These are phyloP conservation scores for Syzygium malaccense DNA, from an alignment of 441 rosid genomes.

Conservation along the genomic window DNA sequence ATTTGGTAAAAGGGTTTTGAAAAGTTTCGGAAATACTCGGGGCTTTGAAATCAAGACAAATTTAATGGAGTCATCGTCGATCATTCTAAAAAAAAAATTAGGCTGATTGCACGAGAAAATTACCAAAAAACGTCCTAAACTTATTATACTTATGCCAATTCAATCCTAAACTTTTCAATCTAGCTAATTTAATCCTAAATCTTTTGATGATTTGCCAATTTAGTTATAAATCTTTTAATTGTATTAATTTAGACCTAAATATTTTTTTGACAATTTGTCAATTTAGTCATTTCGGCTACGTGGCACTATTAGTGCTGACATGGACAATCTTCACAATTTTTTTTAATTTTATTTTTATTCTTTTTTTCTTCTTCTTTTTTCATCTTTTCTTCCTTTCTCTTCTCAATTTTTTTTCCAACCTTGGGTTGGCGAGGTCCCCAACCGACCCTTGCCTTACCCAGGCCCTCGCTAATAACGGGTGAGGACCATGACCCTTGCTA, in stretches of 20 bases:
- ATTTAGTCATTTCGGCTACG: not conserved
- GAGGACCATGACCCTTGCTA: not conserved
- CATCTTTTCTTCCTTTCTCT: not conserved
- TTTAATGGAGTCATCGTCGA: not conserved
- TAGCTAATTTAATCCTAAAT: not conserved
- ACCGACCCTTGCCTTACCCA: not conserved
- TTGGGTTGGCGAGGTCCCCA: accelerated
- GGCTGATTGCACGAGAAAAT: not conserved
- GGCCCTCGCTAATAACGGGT: not conserved
- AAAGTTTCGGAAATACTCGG: not conserved
- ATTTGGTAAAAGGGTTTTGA: not conserved
- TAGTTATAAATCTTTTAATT: accelerated
- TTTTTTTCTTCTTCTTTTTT: not conserved
- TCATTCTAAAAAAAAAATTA: not conserved
- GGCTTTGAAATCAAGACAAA: not conserved
- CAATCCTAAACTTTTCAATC: not conserved
- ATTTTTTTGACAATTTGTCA: not conserved
- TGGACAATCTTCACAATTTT: not conserved
- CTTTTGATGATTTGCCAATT: not conserved
- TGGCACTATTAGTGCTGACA: too few species aligned
- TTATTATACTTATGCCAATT: not conserved
- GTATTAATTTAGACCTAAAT: too few species aligned
- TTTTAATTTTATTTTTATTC: not conserved
- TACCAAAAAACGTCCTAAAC: not conserved
- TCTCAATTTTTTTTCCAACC: not conserved